Conservation (phyloP, 2,329 filamentous ascomycete genomes). For the Aspergillus terreus region DNA sequence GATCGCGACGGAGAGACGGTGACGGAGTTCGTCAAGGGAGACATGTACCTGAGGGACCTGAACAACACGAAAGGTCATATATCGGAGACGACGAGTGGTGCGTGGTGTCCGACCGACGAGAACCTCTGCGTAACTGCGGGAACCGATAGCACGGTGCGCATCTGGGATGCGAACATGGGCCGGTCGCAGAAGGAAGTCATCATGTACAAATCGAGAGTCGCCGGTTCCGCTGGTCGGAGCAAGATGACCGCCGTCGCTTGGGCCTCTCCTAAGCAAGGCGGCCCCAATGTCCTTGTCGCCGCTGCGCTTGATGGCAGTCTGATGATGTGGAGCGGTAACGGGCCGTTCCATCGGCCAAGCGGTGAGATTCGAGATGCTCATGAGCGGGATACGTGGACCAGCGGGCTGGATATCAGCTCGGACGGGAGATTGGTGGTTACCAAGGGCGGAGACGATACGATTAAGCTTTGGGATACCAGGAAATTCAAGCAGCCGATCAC, state of each 20-base stretch:
- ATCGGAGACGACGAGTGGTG: slow-evolving; percentile 81
- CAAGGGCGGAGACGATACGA: slow-evolving; percentile 81
- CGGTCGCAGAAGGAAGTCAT: slow-evolving; percentile 88
- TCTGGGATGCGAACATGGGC: slow-evolving; percentile 95
- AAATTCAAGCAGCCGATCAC: slow-evolving; percentile 92
- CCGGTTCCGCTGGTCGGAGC: slow-evolving; percentile 82
- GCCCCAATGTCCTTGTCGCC: slow-evolving; percentile 72
- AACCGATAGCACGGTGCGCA: slow-evolving; percentile 89
- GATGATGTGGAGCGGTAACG: slow-evolving; percentile 87
- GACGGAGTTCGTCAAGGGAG: slow-evolving; percentile 90
- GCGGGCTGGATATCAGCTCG: slow-evolving; percentile 82
- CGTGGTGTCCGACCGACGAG: slow-evolving; percentile 84
- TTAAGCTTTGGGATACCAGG: slow-evolving; percentile 95
- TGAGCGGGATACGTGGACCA: slow-evolving; percentile 78
- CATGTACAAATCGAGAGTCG: slow-evolving; percentile 89
- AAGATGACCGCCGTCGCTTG: slow-evolving; percentile 92
- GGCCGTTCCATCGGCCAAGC: slow-evolving; percentile 75
- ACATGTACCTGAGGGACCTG: slow-evolving; percentile 98
- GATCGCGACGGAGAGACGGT: slow-evolving; percentile 82
- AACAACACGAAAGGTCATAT: slow-evolving; percentile 96
- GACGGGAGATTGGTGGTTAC: slow-evolving; percentile 91
- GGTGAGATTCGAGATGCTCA: slow-evolving; percentile 85
- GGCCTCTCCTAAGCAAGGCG: slow-evolving; percentile 73
- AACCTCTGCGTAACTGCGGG: slow-evolving; percentile 87
- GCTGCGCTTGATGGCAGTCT: slow-evolving; percentile 85